Evolutionary conservation across 179 eudicot genomes (phyloP).

Genomic region (Silene noctiflora): DNA sequence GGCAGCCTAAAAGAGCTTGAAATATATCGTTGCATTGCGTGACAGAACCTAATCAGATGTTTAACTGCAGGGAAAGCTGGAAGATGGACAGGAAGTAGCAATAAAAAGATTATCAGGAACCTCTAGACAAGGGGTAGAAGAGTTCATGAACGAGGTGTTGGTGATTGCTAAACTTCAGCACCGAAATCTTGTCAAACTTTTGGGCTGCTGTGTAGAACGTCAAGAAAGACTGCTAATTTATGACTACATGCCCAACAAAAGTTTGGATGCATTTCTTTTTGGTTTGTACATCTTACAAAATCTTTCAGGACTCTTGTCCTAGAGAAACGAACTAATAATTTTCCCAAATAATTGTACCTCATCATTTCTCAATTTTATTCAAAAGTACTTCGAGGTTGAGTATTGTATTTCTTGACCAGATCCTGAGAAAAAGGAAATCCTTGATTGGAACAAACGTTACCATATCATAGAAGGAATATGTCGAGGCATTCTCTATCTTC

Average conservation of each 20-base stretch:
- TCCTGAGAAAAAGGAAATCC: conserved; percentile 4
- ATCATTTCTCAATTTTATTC: neutral
- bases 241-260: conserved; percentile 30
- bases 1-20: neutral
- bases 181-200: conserved; percentile 31
- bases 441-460: conserved; percentile 40
- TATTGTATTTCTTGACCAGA: conserved; percentile 14
- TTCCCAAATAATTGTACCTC: neutral
- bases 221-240: conserved; percentile 29
- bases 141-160: conserved; percentile 33
- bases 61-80: conserved; percentile 20
- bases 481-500: conserved; percentile 53
- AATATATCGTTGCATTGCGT: neutral
- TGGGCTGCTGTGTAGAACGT: conserved; percentile 34
- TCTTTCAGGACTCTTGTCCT: neutral
- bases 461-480: conserved; percentile 30
- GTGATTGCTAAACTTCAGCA: conserved; percentile 36
- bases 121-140: conserved; percentile 32
- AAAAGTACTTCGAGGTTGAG: neutral
- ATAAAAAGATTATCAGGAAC: conserved; percentile 30
- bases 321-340: no score
- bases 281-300: conserved; percentile 13
- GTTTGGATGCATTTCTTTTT: conserved; percentile 38
- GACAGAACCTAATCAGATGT: neutral
- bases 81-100: conserved; percentile 26